Base-by-base conservation (phyloP, 768 basidiomycete genomes). In the Russula brevipes region DNA sequence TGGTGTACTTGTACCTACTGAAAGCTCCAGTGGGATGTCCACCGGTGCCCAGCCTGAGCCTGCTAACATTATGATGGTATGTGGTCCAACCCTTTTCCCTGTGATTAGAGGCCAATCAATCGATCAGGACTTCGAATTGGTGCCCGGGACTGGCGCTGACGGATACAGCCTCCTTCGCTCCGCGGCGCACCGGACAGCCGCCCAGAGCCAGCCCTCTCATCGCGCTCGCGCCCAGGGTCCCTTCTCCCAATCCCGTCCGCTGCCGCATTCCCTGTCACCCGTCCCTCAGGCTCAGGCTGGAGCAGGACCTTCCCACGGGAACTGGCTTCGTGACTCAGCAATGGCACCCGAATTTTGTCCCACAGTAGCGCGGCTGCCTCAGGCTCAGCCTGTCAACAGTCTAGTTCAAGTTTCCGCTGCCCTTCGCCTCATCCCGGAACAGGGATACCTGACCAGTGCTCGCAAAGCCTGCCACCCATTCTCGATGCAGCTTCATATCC, bases 1-100 rank as follows among this genome's bases (percentile, higher is more conserved):
- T 60, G 89, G 89, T 14, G 81, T 82, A 57, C 82, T 82, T 61
- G 82, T 89, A 33, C 87, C 88, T n/a, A 83, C 81, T n/a, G 89
- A 91, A 68, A 78, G 85, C 0, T 85, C 85, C 0, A 76, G 80
- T 47, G 79, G 85, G 51, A 68, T 85, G 50, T 89, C 88, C 45
- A 54, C 74, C 11, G 86, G 84, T 5, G 85, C 85, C 31, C 81
- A 78, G 57, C 84, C 84, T 9, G 87, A n/a, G n/a, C n/a, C n/a
- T n/a, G n/a, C 86, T 5, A 81, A 74, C 68, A 71, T 77, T n/a
- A n/a, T n/a, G n/a, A n/a, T n/a, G 53, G 88, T 86, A 59, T 69
- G 80, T 72, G 10, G 14, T 54, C n/a, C 44, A 46, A 24, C 49
- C 61, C 60, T 59, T 47, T 54, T 24, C 45, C 47, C 63, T 30